These are phyloP conservation scores for Ascochyta lentis DNA, from an alignment of 2,329 filamentous ascomycete genomes.

Conservation along the genomic window DNA sequence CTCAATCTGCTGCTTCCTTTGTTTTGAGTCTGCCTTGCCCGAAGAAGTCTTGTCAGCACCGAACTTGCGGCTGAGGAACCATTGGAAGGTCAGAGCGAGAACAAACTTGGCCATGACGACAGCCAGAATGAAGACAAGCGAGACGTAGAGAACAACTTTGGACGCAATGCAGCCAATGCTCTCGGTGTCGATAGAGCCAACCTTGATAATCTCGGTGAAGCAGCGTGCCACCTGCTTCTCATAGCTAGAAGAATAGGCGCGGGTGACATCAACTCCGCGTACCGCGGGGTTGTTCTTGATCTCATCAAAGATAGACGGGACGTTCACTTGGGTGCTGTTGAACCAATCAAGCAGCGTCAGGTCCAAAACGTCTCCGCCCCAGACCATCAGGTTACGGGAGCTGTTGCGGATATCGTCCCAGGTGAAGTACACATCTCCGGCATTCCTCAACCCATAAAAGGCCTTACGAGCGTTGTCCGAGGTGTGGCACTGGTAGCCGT, in stretches of 20 bases:
- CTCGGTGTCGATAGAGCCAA: slow-evolving; percentile 93
- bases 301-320: slow-evolving; percentile 79
- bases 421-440: slow-evolving; percentile 92
- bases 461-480: slow-evolving; percentile 68
- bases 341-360: slow-evolving; percentile 90
- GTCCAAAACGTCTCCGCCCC: slow-evolving; percentile 92
- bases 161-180: slow-evolving; percentile 97
- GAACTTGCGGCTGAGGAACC: slow-evolving; percentile 90
- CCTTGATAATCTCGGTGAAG: slow-evolving; percentile 91
- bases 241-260: slow-evolving; percentile 76
- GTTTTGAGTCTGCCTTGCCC: slow-evolving; percentile 74
- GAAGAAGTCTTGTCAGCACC: slow-evolving; percentile 86
- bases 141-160: slow-evolving; percentile 94
- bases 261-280: slow-evolving; percentile 86
- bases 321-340: slow-evolving; percentile 77
- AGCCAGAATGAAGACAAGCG: slow-evolving; percentile 86
- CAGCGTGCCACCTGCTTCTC: slow-evolving; percentile 88
- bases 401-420: slow-evolving; percentile 93
- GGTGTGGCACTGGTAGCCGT: slow-evolving; percentile 90
- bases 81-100: slow-evolving; percentile 91
- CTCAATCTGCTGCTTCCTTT: slow-evolving; percentile 91
- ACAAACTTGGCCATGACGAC: slow-evolving; percentile 86
- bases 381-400: slow-evolving; percentile 89
- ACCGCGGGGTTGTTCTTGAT: slow-evolving; percentile 75
- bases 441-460: slow-evolving; percentile 75